These are phyloP conservation scores for Pilasporangium apinafurcum DNA, from an alignment of 352 stramenopile genomes.

Conservation along the genomic window DNA sequence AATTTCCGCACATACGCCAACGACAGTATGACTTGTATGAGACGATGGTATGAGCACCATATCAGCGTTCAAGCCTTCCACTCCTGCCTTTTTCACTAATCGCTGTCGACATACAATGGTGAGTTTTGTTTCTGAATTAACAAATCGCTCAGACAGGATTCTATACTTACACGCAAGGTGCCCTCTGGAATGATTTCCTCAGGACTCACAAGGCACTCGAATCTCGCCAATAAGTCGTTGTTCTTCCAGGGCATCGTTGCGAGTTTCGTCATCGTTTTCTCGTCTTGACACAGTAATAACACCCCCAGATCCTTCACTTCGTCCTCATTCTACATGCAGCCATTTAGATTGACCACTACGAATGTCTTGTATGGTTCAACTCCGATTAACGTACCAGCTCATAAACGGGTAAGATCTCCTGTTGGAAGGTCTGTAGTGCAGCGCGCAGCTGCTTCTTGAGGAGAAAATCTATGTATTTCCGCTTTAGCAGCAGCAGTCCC, in stretches of 20 bases:
- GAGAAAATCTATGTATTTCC: conserved; percentile 60
- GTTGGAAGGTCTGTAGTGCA: conserved; percentile 53
- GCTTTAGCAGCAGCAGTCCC: conserved; percentile 45
- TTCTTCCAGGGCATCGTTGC: conserved; percentile 37
- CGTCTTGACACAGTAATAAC: conserved; percentile 50
- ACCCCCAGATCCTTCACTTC: conserved; percentile 47
- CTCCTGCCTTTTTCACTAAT: conserved; percentile 25
- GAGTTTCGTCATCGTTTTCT: conserved; percentile 21
- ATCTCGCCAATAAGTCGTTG: conserved; percentile 25
- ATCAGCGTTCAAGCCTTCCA: conserved; percentile 7
- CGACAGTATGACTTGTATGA: no score
- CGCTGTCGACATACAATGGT: conserved; percentile 12
- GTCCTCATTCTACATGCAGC: conserved; percentile 19
- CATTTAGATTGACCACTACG: background rate
- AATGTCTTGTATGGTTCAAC: background rate
- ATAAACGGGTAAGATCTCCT: conserved; percentile 53
- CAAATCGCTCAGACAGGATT: background rate
- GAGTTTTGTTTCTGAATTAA: no score
- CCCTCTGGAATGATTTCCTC: conserved; percentile 65
- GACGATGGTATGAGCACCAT: conserved; percentile 17
- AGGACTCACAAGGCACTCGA: conserved; percentile 54
- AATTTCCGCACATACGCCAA: conserved; percentile 26
- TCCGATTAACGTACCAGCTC: conserved; percentile 12
- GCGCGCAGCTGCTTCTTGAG: conserved; percentile 22
- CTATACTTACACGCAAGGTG: conserved; percentile 29